Percentiles rank a stretch among this genome's conserved stretches.
Evolutionary conservation across 2,329 filamentous ascomycete species (phyloP).

Genomic region (Mycosphaerella arachidis): DNA sequence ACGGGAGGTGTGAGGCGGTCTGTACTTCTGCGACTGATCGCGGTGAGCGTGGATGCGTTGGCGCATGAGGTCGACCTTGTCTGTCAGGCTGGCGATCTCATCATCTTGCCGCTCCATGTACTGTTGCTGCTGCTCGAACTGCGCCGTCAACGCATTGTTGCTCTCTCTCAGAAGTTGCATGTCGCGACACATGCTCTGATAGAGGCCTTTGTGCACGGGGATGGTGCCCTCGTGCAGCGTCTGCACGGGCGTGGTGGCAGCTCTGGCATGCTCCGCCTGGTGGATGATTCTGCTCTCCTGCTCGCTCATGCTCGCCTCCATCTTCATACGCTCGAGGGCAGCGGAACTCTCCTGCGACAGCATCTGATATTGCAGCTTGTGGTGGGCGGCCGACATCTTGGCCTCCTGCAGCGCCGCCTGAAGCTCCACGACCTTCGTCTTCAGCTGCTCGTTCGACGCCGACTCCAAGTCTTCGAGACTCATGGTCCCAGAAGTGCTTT

Average conservation of each 20-base stretch:
- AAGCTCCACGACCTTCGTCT: conserved; percentile 50
- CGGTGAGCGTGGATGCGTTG: conserved; percentile 85
- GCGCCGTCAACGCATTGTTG: conserved; percentile 58
- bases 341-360: conserved; percentile 79
- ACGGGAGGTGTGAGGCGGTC: conserved; percentile 49
- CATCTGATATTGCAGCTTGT: conserved; percentile 84
- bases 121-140: conserved; percentile 69
- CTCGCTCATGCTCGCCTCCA: conserved; percentile 88
- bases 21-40: conserved; percentile 78
- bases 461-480: conserved; percentile 49
- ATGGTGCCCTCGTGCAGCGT: conserved; percentile 44
- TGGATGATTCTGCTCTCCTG: conserved; percentile 82
- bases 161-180: conserved; percentile 62
- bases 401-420: conserved; percentile 56
- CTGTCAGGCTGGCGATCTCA: conserved; percentile 62
- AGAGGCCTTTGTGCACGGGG: conserved; percentile 46
- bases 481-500: conserved; percentile 31
- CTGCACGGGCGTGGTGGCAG: conserved; percentile 42
- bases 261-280: conserved; percentile 62
- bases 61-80: conserved; percentile 73
- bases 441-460: conserved; percentile 50
- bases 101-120: conserved; percentile 74
- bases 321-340: conserved; percentile 77
- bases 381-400: conserved; percentile 81
- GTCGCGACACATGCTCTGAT: conserved; percentile 51